Percentiles rank a stretch among this genome's conserved stretches.
Conservation (phyloP, 2,329 filamentous ascomycete species). For the Phyllosticta citrichinensis region DNA sequence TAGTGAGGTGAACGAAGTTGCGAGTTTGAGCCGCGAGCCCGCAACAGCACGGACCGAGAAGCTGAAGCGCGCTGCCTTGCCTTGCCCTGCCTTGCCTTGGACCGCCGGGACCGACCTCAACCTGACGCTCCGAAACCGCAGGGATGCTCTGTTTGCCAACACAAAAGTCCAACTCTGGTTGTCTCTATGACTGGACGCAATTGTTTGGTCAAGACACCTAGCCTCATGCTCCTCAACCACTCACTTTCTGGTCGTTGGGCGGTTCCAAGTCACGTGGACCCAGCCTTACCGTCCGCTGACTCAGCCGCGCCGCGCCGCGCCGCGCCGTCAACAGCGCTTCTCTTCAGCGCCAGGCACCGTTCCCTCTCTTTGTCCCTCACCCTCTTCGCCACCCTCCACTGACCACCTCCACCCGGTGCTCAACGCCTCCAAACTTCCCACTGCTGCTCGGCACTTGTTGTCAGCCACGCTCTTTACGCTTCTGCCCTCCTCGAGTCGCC, state of each 20-base stretch:
- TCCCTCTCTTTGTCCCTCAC: neutral
- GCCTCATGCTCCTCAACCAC: too few relatives aligned
- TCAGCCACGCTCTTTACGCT: neutral
- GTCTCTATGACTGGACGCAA: too few relatives aligned
- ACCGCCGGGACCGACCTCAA: neutral
- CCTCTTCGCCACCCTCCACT: neutral
- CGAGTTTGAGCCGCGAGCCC: neutral
- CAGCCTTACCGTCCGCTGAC: neutral
- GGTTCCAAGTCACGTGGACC: neutral
- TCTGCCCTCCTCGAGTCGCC: neutral
- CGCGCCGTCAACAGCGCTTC: neutral
- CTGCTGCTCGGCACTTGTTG: neutral
- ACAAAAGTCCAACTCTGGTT: neutral
- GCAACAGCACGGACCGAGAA: neutral
- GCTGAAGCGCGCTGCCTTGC: neutral
- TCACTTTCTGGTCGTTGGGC: too few relatives aligned
- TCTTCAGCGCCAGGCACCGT: neutral
- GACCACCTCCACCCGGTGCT: neutral
- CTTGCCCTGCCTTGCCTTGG: neutral
- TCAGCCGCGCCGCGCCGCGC: neutral
- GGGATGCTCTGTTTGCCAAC: neutral
- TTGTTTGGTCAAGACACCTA: too few relatives aligned
- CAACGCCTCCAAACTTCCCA: neutral
- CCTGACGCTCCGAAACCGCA: neutral
- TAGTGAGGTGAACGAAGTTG: conserved; percentile 7